These are phyloP conservation scores for Spencermartinsiella europaea DNA, from an alignment of 805 yeast genomes.

Conservation along the genomic window DNA sequence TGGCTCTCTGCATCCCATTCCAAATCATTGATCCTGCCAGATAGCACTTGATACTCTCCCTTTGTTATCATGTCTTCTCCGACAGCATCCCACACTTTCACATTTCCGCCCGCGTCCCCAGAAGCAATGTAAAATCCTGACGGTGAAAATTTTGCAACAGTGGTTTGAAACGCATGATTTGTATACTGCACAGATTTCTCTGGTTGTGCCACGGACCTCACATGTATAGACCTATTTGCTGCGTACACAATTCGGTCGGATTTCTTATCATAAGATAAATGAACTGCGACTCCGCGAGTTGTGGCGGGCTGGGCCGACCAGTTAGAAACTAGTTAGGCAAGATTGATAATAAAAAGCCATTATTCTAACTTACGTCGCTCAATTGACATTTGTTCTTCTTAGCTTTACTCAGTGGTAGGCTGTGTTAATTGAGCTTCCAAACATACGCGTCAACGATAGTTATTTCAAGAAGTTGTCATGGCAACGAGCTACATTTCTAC, in stretches of 20 bases:
- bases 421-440: too few species aligned
- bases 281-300: conserved; percentile 60
- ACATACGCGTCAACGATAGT: too few species aligned
- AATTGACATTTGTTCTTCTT: not conserved
- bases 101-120: conserved; percentile 87
- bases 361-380: not conserved
- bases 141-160: conserved; percentile 84
- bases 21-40: conserved; percentile 75
- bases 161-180: conserved; percentile 64
- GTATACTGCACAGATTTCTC: conserved; percentile 57
- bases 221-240: conserved; percentile 69
- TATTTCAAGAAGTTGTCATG: too few species aligned
- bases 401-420: too few species aligned
- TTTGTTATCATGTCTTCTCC: conserved; percentile 56
- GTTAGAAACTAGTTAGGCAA: conserved; percentile 26
- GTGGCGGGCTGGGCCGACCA: conserved; percentile 83
- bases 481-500: too few species aligned
- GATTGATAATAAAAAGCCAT: not conserved
- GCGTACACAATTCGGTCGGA: conserved; percentile 75
- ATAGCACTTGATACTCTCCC: conserved; percentile 73
- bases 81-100: conserved; percentile 77
- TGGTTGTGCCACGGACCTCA: conserved; percentile 60
- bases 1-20: conserved; percentile 90
- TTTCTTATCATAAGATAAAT: conserved; percentile 66
- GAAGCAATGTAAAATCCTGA: conserved; percentile 87